phyloP scores from a whole-genome alignment of 768 basidiomycete species.

The Hypsizygus marmoreus region DNA sequence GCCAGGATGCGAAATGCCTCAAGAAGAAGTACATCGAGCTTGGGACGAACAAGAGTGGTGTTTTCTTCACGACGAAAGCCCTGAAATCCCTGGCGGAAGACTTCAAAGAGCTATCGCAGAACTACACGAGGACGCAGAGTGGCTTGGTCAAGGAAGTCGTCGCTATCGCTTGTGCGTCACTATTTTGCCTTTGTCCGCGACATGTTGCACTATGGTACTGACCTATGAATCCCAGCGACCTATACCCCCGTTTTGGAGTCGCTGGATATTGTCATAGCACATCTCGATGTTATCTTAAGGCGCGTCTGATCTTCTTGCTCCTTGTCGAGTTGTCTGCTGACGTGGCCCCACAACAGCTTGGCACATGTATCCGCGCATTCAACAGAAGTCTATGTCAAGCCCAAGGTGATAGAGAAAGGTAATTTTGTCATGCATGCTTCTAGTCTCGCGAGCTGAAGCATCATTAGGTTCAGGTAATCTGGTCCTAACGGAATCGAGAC shows the following conservation, averaged over 20 bases:
- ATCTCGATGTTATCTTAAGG: constrained; percentile 92
- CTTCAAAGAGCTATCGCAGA: constrained; percentile 63
- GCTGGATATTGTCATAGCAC: constrained; percentile 81
- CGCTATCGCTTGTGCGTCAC: constrained; percentile 76
- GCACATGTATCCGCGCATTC: constrained; percentile 90
- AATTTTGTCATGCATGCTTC: constrained; percentile 6
- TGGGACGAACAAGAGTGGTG: constrained; percentile 81
- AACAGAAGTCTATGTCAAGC: constrained; percentile 87
- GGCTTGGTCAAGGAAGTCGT: constrained; percentile 91
- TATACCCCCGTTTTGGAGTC: constrained; percentile 88
- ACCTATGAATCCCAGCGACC: constrained; percentile 62
- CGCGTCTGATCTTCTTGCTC: constrained; percentile 26
- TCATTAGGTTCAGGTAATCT: constrained; percentile 75
- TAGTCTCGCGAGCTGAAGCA: not conserved
- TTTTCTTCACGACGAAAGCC: constrained; percentile 81
- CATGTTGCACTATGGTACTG: not conserved
- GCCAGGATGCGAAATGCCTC: constrained; percentile 79
- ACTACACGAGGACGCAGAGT: constrained; percentile 77
- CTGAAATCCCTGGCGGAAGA: constrained; percentile 75
- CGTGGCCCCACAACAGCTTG: constrained; percentile 56
- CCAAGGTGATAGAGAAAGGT: constrained; percentile 79
- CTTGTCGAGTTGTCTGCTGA: not conserved
- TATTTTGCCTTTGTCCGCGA: not conserved
- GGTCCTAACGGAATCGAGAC: constrained; percentile 81
- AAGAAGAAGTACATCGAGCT: constrained; percentile 79